These are phyloP conservation scores for Yamagishiella unicocca DNA, from an alignment of 139 green algal genomes.

Conservation along the genomic window DNA sequence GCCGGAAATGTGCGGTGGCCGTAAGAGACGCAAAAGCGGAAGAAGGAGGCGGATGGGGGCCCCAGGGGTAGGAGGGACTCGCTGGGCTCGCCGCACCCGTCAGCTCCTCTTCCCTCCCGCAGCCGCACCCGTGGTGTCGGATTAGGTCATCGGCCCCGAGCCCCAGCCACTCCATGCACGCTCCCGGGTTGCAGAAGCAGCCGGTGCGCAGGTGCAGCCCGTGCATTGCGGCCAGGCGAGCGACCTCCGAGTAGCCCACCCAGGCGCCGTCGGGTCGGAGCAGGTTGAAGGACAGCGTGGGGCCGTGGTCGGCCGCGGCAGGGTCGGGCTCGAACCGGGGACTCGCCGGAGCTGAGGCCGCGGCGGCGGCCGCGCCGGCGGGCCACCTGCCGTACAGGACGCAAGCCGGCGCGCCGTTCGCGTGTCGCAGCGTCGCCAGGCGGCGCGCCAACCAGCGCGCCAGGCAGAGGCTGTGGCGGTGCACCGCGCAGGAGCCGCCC, in stretches of 20 bases:
- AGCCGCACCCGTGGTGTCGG: constrained; percentile 55
- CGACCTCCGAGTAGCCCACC: constrained; percentile 80
- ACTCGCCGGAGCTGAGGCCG: neutral
- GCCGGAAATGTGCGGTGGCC: too few relatives aligned
- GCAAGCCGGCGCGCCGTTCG: constrained; percentile 65
- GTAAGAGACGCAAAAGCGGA: too few relatives aligned
- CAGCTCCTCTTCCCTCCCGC: neutral
- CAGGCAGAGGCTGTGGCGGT: constrained; percentile 46
- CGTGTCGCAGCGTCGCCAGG: constrained; percentile 75
- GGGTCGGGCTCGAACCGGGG: neutral
- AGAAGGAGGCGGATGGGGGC: too few relatives aligned
- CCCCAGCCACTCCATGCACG: constrained; percentile 59
- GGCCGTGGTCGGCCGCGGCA: constrained; percentile 71
- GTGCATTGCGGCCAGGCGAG: constrained; percentile 77
- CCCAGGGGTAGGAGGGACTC: too few relatives aligned
- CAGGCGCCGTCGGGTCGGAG: constrained; percentile 72
- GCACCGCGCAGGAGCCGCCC: constrained; percentile 59
- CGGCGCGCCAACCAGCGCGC: constrained; percentile 51
- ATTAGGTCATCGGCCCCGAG: constrained; percentile 60
- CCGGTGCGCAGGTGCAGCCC: constrained; percentile 83
- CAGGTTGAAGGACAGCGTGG: constrained; percentile 90
- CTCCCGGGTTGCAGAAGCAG: constrained; percentile 95
- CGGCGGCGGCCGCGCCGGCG: neutral
- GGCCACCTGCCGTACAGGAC: constrained; percentile 70
- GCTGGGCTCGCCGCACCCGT: too few relatives aligned